Base-by-base conservation (phyloP, 2,329 filamentous ascomycete species). In the Trichoderma atrobrunneum region DNA sequence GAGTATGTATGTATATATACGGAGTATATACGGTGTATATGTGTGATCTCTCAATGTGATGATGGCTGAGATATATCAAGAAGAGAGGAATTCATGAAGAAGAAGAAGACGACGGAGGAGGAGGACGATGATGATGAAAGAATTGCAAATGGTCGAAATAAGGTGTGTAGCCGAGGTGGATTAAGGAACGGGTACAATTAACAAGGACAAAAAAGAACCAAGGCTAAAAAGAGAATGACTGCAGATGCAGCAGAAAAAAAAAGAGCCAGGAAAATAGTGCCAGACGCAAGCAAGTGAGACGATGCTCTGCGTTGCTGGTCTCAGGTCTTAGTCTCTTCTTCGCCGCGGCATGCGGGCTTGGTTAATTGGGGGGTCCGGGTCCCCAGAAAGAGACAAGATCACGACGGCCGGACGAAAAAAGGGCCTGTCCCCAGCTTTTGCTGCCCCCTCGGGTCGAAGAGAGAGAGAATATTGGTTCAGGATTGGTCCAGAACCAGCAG, bases 401-500 rank as follows among this genome's bases (percentile, higher is more conserved):
- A 62, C 24, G 54, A 26, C 24, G 26, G 12, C 14, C 14, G 14
- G 54, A 57, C 54, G 18, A 30, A 28, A 28, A 57, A 30, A 57
- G 21, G 51, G 51, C 51, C 18, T 48, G 43, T 36, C 43, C 43
- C 43, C 43, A 48, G 56, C 56, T 59, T 59, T 28, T 16, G 5
- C 26, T 18, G 16, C 26, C 26, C 16, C 28, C 28, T 59, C 56
- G 11, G 28, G 28, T 59, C 30, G 56, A 59, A 30, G 10, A 59
- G 26, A 32, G 24, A 36, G 34, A 36, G 28, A 59, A 18, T 57
- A 18, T 39, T 43, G 54, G 65, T 39, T 68, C 51, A 59, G 24
- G 65, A 48, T 30, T 21, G 65, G 36, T 68, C 65, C 65, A 68
- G 65, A 68, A 68, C 65, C 28, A 11, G 51, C 36, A 59, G 63